A percentile compares a stretch with the other conserved stretches of the same genome.
These are phyloP conservation scores for Trametopsis cervina DNA, from an alignment of 768 basidiomycete species.

Conservation along the genomic window DNA sequence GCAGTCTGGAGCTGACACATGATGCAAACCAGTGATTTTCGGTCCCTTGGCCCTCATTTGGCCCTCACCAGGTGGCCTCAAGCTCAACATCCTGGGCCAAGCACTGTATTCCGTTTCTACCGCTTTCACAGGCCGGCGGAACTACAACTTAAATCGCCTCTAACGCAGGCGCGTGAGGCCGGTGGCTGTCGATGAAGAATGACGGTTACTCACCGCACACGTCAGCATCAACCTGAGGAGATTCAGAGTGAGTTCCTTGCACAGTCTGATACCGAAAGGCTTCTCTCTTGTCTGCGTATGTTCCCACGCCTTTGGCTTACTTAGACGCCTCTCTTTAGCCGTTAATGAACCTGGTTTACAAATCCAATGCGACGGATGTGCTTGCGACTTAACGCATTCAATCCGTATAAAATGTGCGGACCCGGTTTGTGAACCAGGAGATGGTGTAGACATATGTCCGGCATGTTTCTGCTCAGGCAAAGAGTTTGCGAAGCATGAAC, in stretches of 20 bases:
- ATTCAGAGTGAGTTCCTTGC: conserved; percentile 23
- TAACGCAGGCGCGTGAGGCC: background rate
- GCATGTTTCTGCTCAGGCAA: conserved; percentile 88
- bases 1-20: too few relatives aligned
- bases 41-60: too few relatives aligned
- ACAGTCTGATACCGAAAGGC: conserved; percentile 5
- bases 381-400: conserved; percentile 89
- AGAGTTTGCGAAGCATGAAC: conserved; percentile 81
- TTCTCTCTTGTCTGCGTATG: conserved; percentile 10
- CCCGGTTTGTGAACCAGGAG: conserved; percentile 59
- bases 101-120: too few relatives aligned
- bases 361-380: conserved; percentile 80
- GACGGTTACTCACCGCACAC: conserved; percentile 27
- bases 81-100: too few relatives aligned
- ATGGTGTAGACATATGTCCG: conserved; percentile 91
- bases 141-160: too few relatives aligned
- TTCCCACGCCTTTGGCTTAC: conserved; percentile 23
- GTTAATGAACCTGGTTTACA: conserved; percentile 79
- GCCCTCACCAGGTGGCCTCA: too few relatives aligned
- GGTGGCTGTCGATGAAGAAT: conserved; percentile 11
- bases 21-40: too few relatives aligned
- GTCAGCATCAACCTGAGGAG: conserved; percentile 27
- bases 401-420: conserved; percentile 95
- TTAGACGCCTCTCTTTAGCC: conserved; percentile 32
- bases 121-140: too few relatives aligned